Percentiles rank a stretch among this genome's conserved stretches.
phyloP scores from a whole-genome alignment of 2,329 filamentous ascomycete genomes.

The Cladosporium sp. region DNA sequence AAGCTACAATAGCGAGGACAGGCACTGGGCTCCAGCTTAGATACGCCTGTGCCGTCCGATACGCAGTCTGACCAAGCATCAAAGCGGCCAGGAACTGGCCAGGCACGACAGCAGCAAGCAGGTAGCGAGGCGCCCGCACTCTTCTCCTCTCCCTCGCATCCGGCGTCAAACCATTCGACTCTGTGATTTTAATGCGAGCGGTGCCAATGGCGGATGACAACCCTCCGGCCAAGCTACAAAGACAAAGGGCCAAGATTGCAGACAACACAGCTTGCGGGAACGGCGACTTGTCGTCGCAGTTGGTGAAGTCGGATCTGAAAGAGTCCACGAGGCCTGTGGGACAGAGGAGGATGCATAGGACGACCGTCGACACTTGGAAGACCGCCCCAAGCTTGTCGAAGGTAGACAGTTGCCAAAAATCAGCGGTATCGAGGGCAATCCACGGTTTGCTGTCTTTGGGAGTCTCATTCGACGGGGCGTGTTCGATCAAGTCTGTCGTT shows the following conservation, averaged over 20 bases:
- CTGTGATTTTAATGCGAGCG: no score
- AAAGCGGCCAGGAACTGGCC: not conserved
- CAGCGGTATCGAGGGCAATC: no score
- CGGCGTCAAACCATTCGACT: not conserved
- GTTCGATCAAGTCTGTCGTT: no score
- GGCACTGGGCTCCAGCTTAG: no score
- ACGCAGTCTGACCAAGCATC: not conserved
- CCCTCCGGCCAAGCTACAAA: not conserved
- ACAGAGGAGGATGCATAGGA: not conserved
- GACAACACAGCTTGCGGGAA: not conserved
- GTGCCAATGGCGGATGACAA: no score
- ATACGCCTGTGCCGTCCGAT: not conserved
- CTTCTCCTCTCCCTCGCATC: not conserved
- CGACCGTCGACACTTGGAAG: not conserved
- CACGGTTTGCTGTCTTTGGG: no score
- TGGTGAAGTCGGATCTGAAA: not conserved
- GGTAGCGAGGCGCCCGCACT: not conserved
- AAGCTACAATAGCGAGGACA: no score
- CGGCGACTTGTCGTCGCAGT: not conserved
- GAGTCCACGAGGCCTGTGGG: not conserved
- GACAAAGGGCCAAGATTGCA: not conserved
- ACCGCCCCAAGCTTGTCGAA: not conserved
- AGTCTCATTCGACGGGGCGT: no score
- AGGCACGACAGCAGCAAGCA: no score
- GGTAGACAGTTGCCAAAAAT: not conserved